Evolutionary conservation across 371 early-diverging fungal species (phyloP), one percentile per base, ranked within the genome.

Genomic region (Basidiobolus heterosporus): DNA sequence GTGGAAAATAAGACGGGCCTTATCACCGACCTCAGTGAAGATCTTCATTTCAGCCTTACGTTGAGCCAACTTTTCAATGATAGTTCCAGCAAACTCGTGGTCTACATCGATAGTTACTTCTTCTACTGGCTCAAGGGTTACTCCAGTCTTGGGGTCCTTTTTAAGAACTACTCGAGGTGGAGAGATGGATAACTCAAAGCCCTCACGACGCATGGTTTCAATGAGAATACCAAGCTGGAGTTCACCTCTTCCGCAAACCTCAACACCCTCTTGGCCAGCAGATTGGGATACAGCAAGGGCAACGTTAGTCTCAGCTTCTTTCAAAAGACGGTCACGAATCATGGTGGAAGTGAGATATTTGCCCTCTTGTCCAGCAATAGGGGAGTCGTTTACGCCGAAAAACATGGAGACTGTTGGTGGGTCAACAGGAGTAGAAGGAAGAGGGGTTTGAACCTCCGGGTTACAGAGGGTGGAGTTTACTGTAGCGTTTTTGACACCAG

Each of bases 131-230:
- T 85, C 86, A 17, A 80, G 49, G 24, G 78, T 63, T 23, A 58
- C 56, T 1, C 63, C 68, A 42, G 55, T 55, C 21, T 59, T 53
- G 0, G 59, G 52, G 20, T 57, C 62, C 46, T 60, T 60, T 58
- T 75, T 78, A 59, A 65, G 74, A 42, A 85, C 67, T 18, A 85
- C 86, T 7, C 73, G 66, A 16, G 86, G 84, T 16, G 86, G 81
- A 0, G 79, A 77, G 7, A 85, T 77, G 20, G 78, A 73, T 20
- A 85, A 63, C 59, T 85, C 86, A 52, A 81, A 82, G 13, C 86
- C 86, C 60, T 85, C 86, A 21, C 86, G 72, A 18, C 86, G 70
- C 86, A 85, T 85, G 11, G 83, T 82, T 67, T 85, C 86, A 43
- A 84, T 84, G 45, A 85, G 60, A 14, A 85, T 77, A 24, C 82